These are phyloP conservation scores for Albugo laibachii DNA, from an alignment of 352 stramenopile genomes.

Conservation along the genomic window DNA sequence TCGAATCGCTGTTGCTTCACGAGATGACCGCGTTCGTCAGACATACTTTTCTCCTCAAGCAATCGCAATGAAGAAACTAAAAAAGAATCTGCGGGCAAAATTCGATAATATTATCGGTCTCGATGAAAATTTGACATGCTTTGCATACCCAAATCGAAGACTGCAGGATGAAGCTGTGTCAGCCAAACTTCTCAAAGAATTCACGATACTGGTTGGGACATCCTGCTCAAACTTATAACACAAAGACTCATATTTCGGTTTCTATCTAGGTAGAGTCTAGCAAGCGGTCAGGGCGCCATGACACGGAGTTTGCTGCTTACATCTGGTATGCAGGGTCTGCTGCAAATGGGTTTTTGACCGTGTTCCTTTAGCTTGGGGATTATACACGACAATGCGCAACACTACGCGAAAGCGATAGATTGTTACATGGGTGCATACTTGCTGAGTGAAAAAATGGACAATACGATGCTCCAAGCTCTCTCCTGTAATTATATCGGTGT, in stretches of 20 bases:
- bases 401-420: constrained; percentile 68
- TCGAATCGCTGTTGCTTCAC: constrained; percentile 21
- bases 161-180: constrained; percentile 34
- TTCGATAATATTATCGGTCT: constrained; percentile 31
- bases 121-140: constrained; percentile 25
- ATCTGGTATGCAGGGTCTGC: constrained; percentile 28
- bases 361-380: constrained; percentile 36
- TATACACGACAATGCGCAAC: constrained; percentile 73
- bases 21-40: constrained; percentile 49
- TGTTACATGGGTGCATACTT: constrained; percentile 72
- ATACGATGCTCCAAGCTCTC: constrained; percentile 50
- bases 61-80: constrained; percentile 25
- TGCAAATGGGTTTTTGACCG: background rate
- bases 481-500: constrained; percentile 79
- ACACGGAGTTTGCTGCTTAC: constrained; percentile 68
- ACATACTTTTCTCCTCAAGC: constrained; percentile 50
- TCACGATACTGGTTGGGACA: constrained; percentile 39
- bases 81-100: constrained; percentile 17
- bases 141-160: constrained; percentile 39
- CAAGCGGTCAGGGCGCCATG: constrained; percentile 58
- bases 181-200: constrained; percentile 63
- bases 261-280: constrained; percentile 49
- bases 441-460: constrained; percentile 65
- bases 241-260: background rate
- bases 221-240: background rate